Percentiles rank a stretch among this genome's conserved stretches.
Conservation (phyloP, 1,139 yeast species). For the Taphrina populina region DNA sequence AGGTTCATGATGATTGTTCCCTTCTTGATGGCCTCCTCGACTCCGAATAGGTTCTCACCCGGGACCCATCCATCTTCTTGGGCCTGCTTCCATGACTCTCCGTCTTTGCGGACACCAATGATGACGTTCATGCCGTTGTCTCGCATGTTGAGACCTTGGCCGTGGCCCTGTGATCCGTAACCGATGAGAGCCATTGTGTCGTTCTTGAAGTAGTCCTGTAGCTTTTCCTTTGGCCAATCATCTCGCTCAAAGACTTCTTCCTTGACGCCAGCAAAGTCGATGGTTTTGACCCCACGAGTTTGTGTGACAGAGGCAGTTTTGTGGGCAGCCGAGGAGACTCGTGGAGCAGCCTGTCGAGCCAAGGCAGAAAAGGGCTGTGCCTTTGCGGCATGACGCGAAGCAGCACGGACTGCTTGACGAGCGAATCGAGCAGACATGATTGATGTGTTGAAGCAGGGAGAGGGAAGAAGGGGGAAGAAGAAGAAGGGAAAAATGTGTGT, state of each 20-base stretch:
- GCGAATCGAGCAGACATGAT: constrained; percentile 39
- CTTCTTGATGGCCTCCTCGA: constrained; percentile 82
- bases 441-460: not conserved
- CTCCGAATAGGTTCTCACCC: constrained; percentile 95
- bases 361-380: constrained; percentile 38
- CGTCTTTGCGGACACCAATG: constrained; percentile 96
- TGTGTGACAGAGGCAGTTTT: constrained; percentile 42
- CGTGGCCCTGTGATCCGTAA: constrained; percentile 99
- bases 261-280: constrained; percentile 93
- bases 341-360: constrained; percentile 42
- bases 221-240: constrained; percentile 99
- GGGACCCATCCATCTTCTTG: constrained; percentile 99
- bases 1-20: constrained; percentile 97
- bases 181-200: constrained; percentile 97
- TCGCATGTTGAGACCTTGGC: constrained; percentile 98
- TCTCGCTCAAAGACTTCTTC: constrained; percentile 94
- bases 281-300: constrained; percentile 85
- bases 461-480: not conserved
- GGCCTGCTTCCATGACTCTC: constrained; percentile 99
- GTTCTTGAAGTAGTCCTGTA: constrained; percentile 92
- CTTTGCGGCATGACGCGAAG: constrained; percentile 41
- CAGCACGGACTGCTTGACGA: constrained; percentile 42
- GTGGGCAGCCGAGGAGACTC: constrained; percentile 40
- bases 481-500: not conserved
- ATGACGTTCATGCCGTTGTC: constrained; percentile 97